These are phyloP conservation scores for Pseudogymnoascus sp. DNA, from an alignment of 2,329 filamentous ascomycete genomes.

Conservation along the genomic window DNA sequence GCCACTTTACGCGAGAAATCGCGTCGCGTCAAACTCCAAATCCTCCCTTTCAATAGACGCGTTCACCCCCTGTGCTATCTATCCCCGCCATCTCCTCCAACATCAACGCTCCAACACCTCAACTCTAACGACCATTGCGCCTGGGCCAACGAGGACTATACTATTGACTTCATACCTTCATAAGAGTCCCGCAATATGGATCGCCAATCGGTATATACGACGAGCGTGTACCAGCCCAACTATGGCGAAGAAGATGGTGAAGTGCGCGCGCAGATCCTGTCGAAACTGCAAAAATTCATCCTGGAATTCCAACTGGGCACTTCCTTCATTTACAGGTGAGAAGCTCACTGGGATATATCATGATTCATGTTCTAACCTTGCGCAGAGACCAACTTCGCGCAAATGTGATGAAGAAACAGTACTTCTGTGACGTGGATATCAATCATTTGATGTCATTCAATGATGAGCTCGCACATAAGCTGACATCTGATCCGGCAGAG, in stretches of 20 bases:
- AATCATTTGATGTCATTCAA: slow-evolving; percentile 93
- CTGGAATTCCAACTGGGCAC: slow-evolving; percentile 92
- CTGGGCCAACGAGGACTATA: not conserved
- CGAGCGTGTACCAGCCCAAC: slow-evolving; percentile 68
- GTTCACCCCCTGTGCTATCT: not conserved
- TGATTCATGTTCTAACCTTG: not conserved
- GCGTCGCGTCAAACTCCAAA: slow-evolving; percentile 8
- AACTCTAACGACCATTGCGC: not conserved
- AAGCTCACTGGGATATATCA: not conserved
- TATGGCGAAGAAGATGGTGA: slow-evolving; percentile 56
- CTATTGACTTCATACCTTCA: not conserved
- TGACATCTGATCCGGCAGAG: slow-evolving; percentile 83
- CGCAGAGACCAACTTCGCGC: slow-evolving; percentile 85
- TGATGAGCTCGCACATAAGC: slow-evolving; percentile 83
- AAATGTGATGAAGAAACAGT: slow-evolving; percentile 89
- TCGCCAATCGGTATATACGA: slow-evolving; percentile 75
- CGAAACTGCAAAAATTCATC: slow-evolving; percentile 80
- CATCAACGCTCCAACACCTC: not conserved
- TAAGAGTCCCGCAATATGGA: slow-evolving; percentile 48
- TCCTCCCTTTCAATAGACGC: slow-evolving; percentile 1
- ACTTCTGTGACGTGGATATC: slow-evolving; percentile 93
- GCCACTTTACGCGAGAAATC: slow-evolving; percentile 9
- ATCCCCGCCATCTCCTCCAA: not conserved
- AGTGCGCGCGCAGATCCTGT: slow-evolving; percentile 63
- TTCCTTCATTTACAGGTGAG: slow-evolving; percentile 84